A percentile compares a stretch with the other conserved stretches of the same genome.
phyloP scores from a whole-genome alignment of 805 yeast species.

The Ogataea populi-albae region DNA sequence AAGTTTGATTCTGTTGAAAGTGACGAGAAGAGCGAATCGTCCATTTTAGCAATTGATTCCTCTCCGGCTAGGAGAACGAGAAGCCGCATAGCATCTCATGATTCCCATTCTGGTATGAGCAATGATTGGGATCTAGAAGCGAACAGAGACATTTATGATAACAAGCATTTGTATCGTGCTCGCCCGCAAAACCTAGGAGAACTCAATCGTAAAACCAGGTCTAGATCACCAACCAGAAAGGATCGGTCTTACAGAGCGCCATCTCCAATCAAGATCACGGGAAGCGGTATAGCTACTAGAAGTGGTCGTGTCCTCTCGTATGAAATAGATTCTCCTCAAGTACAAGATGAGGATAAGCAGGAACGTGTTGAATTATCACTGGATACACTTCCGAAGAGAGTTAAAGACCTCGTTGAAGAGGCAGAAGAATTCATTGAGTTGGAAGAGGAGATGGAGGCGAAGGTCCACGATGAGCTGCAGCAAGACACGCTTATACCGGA shows the following conservation, averaged over 20 bases:
- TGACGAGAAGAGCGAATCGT: slow-evolving; percentile 1
- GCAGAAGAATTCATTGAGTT: slow-evolving; percentile 30
- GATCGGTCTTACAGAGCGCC: slow-evolving; percentile 25
- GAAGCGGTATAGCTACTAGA: slow-evolving; percentile 28
- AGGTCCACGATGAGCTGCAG: slow-evolving; percentile 6
- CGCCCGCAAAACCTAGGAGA: slow-evolving; percentile 13
- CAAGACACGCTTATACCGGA: too few species aligned
- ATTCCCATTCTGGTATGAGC: not conserved
- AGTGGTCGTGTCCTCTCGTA: slow-evolving; percentile 31
- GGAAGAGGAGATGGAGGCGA: slow-evolving; percentile 12
- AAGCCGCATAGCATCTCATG: slow-evolving; percentile 8
- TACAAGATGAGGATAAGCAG: slow-evolving; percentile 1
- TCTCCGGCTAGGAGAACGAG: slow-evolving; percentile 18
- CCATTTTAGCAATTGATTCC: slow-evolving; percentile 3
- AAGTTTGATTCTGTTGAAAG: slow-evolving; percentile 4
- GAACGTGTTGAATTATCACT: slow-evolving; percentile 7
- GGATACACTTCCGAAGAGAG: slow-evolving; percentile 21
- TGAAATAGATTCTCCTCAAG: slow-evolving; percentile 24
- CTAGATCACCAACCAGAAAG: slow-evolving; percentile 27
- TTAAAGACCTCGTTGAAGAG: slow-evolving; percentile 25
- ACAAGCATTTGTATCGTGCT: slow-evolving; percentile 1
- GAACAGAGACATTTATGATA: too few species aligned
- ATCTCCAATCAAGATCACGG: slow-evolving; percentile 18
- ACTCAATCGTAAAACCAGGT: slow-evolving; percentile 16
- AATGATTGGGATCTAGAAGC: too few species aligned